Percentiles rank a stretch among this genome's conserved stretches.
Conservation (phyloP, 139 green algal genomes). For the Picochlorum sp. region DNA sequence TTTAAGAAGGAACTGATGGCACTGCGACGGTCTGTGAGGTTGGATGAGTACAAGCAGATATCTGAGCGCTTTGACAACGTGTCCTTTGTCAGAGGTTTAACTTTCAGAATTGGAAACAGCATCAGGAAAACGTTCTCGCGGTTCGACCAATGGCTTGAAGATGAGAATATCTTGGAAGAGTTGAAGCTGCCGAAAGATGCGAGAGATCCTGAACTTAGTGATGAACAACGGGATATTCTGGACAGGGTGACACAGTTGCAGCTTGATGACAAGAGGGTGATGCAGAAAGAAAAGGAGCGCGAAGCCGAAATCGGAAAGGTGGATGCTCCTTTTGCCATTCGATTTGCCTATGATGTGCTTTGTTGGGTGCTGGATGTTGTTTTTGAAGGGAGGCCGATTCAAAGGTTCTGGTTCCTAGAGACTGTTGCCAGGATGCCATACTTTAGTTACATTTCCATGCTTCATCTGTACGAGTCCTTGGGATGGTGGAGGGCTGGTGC, state of each 20-base stretch:
- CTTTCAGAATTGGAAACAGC: not conserved
- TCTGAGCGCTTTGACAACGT: not conserved
- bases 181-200: slow-evolving; percentile 21
- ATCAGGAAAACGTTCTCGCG: not conserved
- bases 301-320: slow-evolving; percentile 4
- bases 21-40: slow-evolving; percentile 51
- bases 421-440: slow-evolving; percentile 91
- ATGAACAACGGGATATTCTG: slow-evolving; percentile 20
- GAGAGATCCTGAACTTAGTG: not conserved
- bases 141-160: slow-evolving; percentile 37
- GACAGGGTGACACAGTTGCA: slow-evolving; percentile 36
- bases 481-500: slow-evolving; percentile 77
- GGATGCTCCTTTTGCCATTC: slow-evolving; percentile 21
- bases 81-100: not conserved
- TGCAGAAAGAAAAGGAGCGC: slow-evolving; percentile 51
- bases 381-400: slow-evolving; percentile 63
- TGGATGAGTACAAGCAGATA: slow-evolving; percentile 48
- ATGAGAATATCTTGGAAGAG: slow-evolving; percentile 20
- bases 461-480: slow-evolving; percentile 87
- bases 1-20: slow-evolving; percentile 55
- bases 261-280: slow-evolving; percentile 69
- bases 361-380: slow-evolving; percentile 62
- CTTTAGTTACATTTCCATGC: slow-evolving; percentile 89
- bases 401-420: slow-evolving; percentile 90
- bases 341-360: slow-evolving; percentile 52